phyloP scores from a whole-genome alignment of 495 filamentous ascomycete species.

The Annulohypoxylon stygium region DNA sequence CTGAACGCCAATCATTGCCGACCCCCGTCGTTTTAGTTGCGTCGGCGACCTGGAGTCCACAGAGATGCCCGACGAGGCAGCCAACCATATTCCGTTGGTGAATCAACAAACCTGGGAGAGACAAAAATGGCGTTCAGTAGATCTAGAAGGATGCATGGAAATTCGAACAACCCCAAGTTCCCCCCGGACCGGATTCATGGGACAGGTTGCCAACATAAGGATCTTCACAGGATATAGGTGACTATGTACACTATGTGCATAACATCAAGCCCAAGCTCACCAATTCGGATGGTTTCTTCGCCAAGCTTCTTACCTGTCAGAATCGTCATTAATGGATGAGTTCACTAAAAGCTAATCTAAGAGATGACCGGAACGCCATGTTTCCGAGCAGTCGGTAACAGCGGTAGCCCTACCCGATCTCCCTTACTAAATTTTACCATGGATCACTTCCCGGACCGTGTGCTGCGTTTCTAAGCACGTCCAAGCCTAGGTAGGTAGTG shows the following conservation, averaged over 20 bases:
- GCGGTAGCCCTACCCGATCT: constrained; percentile 43
- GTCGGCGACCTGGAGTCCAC: constrained; percentile 44
- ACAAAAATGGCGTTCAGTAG: constrained; percentile 33
- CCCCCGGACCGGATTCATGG: constrained; percentile 28
- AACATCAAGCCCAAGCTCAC: background rate
- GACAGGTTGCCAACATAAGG: constrained; percentile 24
- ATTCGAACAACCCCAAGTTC: constrained; percentile 23
- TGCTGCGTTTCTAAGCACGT: background rate
- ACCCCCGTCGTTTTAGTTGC: constrained; percentile 20
- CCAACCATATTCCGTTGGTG: constrained; percentile 39
- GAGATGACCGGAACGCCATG: constrained; percentile 39
- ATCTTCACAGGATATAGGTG: constrained; percentile 38
- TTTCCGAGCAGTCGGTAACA: constrained; percentile 42
- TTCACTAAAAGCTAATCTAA: constrained; percentile 9
- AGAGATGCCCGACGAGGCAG: constrained; percentile 47
- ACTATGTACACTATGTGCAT: background rate
- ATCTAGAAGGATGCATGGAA: constrained; percentile 49
- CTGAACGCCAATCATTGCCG: constrained; percentile 33
- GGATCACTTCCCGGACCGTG: constrained; percentile 22
- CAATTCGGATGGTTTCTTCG: constrained; percentile 13
- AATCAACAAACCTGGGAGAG: constrained; percentile 20
- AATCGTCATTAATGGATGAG: constrained; percentile 19
- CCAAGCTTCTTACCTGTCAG: constrained; percentile 14
- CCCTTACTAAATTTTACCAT: constrained; percentile 23
- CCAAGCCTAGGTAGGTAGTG: background rate